Percentiles rank a stretch among this genome's conserved stretches.
Evolutionary conservation across 768 basidiomycete species (phyloP).

Genomic region (Suillus weaverae): DNA sequence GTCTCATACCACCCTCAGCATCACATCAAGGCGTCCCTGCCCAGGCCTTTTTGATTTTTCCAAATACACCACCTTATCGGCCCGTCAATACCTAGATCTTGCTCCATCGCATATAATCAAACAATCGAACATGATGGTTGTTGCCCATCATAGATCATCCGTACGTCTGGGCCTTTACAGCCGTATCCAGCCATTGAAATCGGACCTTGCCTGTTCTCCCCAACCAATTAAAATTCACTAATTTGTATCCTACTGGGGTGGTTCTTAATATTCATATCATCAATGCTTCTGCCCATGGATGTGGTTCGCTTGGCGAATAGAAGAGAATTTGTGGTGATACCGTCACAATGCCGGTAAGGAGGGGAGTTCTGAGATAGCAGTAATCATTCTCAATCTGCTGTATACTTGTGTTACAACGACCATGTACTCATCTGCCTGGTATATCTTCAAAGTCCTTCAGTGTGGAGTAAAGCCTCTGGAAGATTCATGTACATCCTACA

Average conservation of each 20-base stretch:
- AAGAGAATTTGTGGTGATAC: neutral
- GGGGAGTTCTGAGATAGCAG: neutral
- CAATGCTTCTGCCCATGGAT: neutral
- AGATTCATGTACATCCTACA: neutral
- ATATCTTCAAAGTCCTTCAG: neutral
- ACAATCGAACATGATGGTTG: neutral
- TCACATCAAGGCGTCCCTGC: neutral
- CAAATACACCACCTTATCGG: neutral
- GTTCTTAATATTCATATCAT: neutral
- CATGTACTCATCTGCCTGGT: neutral
- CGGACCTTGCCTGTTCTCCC: neutral
- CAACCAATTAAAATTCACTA: neutral
- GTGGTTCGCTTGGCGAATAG: neutral
- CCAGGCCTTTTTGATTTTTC: neutral
- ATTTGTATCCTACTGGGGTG: neutral
- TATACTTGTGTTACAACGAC: neutral
- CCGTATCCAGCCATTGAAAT: neutral
- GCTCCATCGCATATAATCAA: neutral
- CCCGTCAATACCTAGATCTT: neutral
- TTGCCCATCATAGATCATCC: neutral
- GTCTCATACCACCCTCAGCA: neutral
- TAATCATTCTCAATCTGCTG: neutral
- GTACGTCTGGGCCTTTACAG: neutral
- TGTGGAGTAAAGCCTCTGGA: neutral
- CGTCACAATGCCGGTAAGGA: neutral